Base-by-base conservation (phyloP, 495 filamentous ascomycete genomes). In the Schizothecium vesticola region DNA sequence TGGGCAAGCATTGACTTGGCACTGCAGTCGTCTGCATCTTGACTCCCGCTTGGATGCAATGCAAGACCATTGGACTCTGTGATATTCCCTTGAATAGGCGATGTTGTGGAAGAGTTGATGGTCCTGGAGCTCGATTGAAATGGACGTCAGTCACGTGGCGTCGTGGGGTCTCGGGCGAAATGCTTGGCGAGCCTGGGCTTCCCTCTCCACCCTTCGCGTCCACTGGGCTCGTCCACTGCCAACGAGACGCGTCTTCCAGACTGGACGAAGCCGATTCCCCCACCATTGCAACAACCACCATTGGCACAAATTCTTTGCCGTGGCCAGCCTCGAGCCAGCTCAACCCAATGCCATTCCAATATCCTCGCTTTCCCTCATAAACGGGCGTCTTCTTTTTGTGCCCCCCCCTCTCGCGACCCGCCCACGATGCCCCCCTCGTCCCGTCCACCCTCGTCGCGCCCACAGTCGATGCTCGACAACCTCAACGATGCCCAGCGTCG, bases 401-500 rank as follows among this genome's bases (percentile, higher is more conserved):
- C 13, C 31, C 7, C 28, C 11, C 8, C 60, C 59, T 12, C 31
- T 26, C n/a, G n/a, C n/a, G n/a, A n/a, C n/a, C n/a, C 16, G 60
- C 56, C 24, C 62, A 66, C 63, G 67, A 51, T 59, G 55, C 21
- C 69, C 43, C 59, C 67, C 23, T 25, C 71, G 43, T 36, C 65
- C 9, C 65, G 61, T 25, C 63, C 70, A 28, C 68, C 72, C 59
- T 56, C 71, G 43, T 36, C 65, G 12, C 65, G 61, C 29, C 63
- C 70, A 28, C 68, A 70, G 57, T 56, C 77, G 22, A 78, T 78
- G 33, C 69, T 97, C 60, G 75, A 86, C 74, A 91, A 90, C 51
- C 87, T 99, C 57, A 99, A 99, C 79, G 73, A 78, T 43, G 92
- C 92, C 2, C 96, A 99, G 76, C 83, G 84, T 60, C 84, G 85